Evolutionary conservation across 208 protist genomes (phyloP).

Genomic region (Crithidia acanthocephali): DNA sequence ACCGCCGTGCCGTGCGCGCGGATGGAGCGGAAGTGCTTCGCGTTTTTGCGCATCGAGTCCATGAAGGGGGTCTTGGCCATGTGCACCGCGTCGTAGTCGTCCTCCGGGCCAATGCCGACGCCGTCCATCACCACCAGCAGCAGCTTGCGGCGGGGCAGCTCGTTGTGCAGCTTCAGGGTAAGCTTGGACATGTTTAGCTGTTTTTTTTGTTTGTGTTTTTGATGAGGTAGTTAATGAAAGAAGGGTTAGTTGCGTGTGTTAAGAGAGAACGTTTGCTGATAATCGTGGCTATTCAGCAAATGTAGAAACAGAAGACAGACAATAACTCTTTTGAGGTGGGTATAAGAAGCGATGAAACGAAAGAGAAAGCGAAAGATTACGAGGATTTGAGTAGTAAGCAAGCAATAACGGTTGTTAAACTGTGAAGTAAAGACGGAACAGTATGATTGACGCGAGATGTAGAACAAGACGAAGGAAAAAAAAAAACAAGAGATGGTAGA

Average conservation of each 20-base stretch:
- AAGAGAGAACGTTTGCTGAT: constrained; percentile 1
- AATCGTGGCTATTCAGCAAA: constrained; percentile 23
- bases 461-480: neutral
- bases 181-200: constrained; percentile 63
- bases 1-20: constrained; percentile 94
- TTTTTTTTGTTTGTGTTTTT: constrained; percentile 7
- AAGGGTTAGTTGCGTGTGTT: constrained; percentile 2
- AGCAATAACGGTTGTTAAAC: constrained; percentile 12
- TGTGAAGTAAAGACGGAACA: neutral
- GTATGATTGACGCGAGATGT: neutral
- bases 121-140: constrained; percentile 92
- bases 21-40: constrained; percentile 86
- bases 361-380: constrained; percentile 5
- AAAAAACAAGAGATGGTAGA: neutral
- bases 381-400: constrained; percentile 6
- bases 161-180: constrained; percentile 52
- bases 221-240: constrained; percentile 10
- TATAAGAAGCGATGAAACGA: constrained; percentile 13
- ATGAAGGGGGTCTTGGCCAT: constrained; percentile 91
- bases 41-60: constrained; percentile 55
- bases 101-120: constrained; percentile 85
- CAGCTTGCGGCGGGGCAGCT: constrained; percentile 80
- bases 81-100: constrained; percentile 94
- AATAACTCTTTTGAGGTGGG: neutral
- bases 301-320: neutral